Evolutionary conservation across 352 stramenopile genomes (phyloP).

Genomic region (Phytophthora aleatoria): DNA sequence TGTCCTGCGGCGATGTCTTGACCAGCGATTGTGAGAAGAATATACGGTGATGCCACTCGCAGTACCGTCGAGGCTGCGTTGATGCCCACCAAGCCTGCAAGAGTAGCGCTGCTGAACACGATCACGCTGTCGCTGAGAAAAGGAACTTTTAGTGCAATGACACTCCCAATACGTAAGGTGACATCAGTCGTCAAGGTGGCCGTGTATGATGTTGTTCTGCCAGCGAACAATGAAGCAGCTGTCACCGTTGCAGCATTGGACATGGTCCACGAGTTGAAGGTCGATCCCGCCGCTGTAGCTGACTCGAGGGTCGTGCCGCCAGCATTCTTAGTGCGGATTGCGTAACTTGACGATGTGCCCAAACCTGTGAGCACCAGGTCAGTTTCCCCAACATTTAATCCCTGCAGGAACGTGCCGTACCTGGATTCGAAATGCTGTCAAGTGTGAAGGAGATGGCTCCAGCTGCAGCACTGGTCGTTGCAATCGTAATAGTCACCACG

Average conservation of each 20-base stretch:
- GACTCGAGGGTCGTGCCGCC: slow-evolving; percentile 43
- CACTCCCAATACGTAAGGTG: slow-evolving; percentile 41
- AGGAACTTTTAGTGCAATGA: slow-evolving; percentile 57
- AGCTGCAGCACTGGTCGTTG: slow-evolving; percentile 11
- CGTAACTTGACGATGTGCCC: slow-evolving; percentile 44
- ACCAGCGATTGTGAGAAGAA: slow-evolving; percentile 47
- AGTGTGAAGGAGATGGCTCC: slow-evolving; percentile 52
- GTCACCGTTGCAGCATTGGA: slow-evolving; percentile 34
- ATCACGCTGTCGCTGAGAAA: slow-evolving; percentile 43
- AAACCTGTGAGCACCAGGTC: slow-evolving; percentile 30
- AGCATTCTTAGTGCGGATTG: slow-evolving; percentile 41
- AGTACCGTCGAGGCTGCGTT: slow-evolving; percentile 36
- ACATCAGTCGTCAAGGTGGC: slow-evolving; percentile 51
- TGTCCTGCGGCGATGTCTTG: slow-evolving; percentile 29
- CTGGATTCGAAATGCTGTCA: slow-evolving; percentile 64
- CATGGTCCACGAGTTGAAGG: slow-evolving; percentile 37
- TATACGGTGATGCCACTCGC: slow-evolving; percentile 33
- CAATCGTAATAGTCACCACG: slow-evolving; percentile 46
- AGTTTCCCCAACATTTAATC: background rate
- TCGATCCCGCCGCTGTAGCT: slow-evolving; percentile 29
- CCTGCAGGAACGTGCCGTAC: slow-evolving; percentile 12
- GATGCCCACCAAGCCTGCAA: slow-evolving; percentile 31
- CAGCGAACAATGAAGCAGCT: slow-evolving; percentile 34
- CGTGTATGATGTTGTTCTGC: slow-evolving; percentile 36
- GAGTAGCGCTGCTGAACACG: slow-evolving; percentile 28